A percentile compares a stretch with the other conserved stretches of the same genome.
Conservation (phyloP, 176 grass and related monocot species). For the Carex myosuroides region DNA sequence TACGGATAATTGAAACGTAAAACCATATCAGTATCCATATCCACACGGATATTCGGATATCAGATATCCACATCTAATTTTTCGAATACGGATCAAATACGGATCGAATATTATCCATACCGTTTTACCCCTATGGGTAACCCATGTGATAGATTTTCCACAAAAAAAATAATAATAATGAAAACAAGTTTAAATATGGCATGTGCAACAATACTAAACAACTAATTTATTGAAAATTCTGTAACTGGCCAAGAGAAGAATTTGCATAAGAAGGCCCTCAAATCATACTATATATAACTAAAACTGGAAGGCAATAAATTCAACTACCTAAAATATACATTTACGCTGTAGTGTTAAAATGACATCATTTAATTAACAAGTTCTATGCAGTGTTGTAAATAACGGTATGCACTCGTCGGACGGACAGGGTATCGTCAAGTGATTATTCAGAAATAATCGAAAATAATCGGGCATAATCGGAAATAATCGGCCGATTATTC, state of each 20-base stretch:
- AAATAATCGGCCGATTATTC: too few relatives aligned
- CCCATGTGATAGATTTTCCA: neutral
- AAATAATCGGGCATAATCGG: too few relatives aligned
- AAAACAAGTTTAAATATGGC: neutral
- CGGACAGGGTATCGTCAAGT: too few relatives aligned
- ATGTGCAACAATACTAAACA: conserved; percentile 13
- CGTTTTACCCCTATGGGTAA: neutral
- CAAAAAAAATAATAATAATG: neutral
- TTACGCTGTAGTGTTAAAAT: neutral
- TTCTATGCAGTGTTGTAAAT: neutral
- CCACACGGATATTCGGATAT: too few relatives aligned
- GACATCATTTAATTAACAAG: neutral
- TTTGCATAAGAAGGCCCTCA: neutral
- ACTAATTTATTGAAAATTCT: neutral
- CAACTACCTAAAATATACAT: neutral
- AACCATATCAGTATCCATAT: too few relatives aligned
- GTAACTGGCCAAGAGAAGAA: neutral
- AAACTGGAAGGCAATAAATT: neutral
- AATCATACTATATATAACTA: neutral
- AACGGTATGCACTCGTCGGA: too few relatives aligned
- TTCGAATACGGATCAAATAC: too few relatives aligned
- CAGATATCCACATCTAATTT: too few relatives aligned
- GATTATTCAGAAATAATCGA: too few relatives aligned
- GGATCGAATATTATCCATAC: too few relatives aligned
- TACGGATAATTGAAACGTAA: too few relatives aligned